Base-by-base conservation (phyloP, 495 filamentous ascomycete species). In the Talaromyces borbonicus region DNA sequence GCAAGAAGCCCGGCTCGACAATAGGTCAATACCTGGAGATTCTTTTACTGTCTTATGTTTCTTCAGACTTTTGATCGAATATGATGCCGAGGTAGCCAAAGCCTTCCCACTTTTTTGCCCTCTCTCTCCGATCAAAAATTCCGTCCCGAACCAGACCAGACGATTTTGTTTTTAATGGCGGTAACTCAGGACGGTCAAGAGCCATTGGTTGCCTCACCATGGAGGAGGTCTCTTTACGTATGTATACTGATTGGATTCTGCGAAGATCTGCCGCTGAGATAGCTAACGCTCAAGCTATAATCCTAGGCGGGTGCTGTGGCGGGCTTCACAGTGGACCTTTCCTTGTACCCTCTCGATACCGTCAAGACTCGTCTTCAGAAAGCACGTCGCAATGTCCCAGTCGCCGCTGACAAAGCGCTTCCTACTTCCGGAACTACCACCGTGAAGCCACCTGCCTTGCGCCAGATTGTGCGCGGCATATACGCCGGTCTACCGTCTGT, bases 341-440 rank as follows among this genome's bases (percentile, higher is more conserved):
- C 85, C 27, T 84, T 94, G 52, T 92, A 84, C 70, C 87, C 87
- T 1, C 84, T 94, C 67, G 87, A 92, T 74, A 93, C 89, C 0
- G 79, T 92, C 54, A 93, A 92, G 65, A 92, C 85, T 38, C 87
- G 92, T 2, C 86, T 97, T 24, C 92, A 97, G 66, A 94, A 92
- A 55, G 75, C 77, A 53, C 59, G 72, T 47, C 87, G 33, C 11
- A 41, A 87, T 58, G 61, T 90, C 70, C 70, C 80, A 58, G 71
- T 82, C 15, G 78, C 83, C 5, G 85, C 47, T 9, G 23, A 15
- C 42, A 14, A 49, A 22, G 15, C 83, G 56, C 87, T 53, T 85
- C 85, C 71, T 69, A 73, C 32, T 82, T 84, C 56, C 69, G 82
- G 24, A 11, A 7, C 48, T 5, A 41, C 64, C 37, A 22, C 54